phyloP scores from a whole-genome alignment of 2,329 filamentous ascomycete species.

The Colletotrichum tabaci region DNA sequence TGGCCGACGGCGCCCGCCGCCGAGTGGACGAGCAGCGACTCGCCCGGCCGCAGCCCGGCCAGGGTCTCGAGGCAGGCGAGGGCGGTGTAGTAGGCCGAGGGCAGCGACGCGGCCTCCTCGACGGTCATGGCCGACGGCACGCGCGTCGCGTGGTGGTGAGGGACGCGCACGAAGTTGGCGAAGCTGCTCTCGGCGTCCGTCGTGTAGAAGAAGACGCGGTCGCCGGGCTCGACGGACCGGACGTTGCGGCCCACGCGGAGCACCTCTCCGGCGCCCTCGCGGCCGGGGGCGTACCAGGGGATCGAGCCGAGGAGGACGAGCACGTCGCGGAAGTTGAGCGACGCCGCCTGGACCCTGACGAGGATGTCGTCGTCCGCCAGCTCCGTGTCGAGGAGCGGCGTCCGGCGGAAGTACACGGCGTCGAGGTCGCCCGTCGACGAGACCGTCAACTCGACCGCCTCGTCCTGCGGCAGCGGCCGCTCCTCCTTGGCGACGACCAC shows the following conservation, averaged over 20 bases:
- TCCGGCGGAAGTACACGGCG: constrained; percentile 46
- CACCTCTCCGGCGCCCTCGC: constrained; percentile 51
- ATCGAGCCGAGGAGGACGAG: constrained; percentile 9
- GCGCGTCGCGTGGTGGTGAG: neutral
- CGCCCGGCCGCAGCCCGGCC: constrained; percentile 51
- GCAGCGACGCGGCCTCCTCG: constrained; percentile 47
- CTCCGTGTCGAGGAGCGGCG: constrained; percentile 24
- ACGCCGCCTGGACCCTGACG: constrained; percentile 42
- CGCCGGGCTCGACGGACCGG: constrained; percentile 49
- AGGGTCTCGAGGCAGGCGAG: constrained; percentile 40
- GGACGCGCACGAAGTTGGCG: constrained; percentile 43
- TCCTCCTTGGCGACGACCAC: neutral
- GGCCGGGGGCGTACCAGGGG: constrained; percentile 46
- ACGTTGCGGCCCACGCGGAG: constrained; percentile 48
- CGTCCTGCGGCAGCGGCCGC: constrained; percentile 2
- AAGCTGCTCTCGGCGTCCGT: constrained; percentile 39
- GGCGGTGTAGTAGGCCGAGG: constrained; percentile 48
- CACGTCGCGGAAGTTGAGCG: constrained; percentile 51
- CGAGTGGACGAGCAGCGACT: constrained; percentile 56
- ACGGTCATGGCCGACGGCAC: constrained; percentile 21
- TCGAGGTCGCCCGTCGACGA: constrained; percentile 46
- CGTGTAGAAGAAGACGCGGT: constrained; percentile 15
- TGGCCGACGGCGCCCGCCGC: constrained; percentile 56
- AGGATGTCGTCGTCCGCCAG: constrained; percentile 44
- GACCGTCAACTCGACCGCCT: constrained; percentile 46